Base-by-base conservation (phyloP, 2,329 filamentous ascomycete species). In the Didymella exigua region DNA sequence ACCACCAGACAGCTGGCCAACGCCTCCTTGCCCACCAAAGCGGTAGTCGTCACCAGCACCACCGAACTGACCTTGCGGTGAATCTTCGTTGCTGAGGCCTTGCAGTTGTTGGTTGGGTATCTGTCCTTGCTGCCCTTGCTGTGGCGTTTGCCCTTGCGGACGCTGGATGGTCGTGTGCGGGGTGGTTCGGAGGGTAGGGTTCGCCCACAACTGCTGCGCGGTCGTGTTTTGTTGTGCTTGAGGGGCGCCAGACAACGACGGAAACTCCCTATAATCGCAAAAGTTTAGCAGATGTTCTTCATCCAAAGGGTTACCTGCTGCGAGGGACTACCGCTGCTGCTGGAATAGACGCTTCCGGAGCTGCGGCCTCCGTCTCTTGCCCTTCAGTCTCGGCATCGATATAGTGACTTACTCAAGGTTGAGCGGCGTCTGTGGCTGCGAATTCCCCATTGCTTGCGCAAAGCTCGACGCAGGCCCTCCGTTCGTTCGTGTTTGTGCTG, bases 171-270 rank as follows among this genome's bases (percentile, higher is more conserved):
- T 80, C 31, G 78, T 81, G 58, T 83, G 81, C 58, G 82, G 81
- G 44, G 79, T 74, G 41, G 77, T 76, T 63, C 82, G 81, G 64
- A 84, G 79, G 53, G 79, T 82, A 19, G 81, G 80, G 65, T 84
- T 85, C 59, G 82, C 83, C 82, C 82, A 82, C 67, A 84, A 78
- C 62, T 82, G 74, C 74, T 83, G 78, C 41, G 79, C 75, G 43
- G 71, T 67, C 31, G 79, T 80, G 54, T 79, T 82, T 61, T 82
- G 81, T 51, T 82, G 79, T 60, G 82, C 77, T 67, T 85, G 82
- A 27, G 83, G 78, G 16, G 80, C 79, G 52, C 82, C 82, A 38
- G 84, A 85, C 63, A 87, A 74, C 10, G 83, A 84, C 41, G 85
- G 85, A 53, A 87, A 87, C 68, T 87, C 85, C 67, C 85, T 87